Evolutionary conservation across 2,329 filamentous ascomycete genomes (phyloP).

Genomic region (Teratosphaeria zuluensis): DNA sequence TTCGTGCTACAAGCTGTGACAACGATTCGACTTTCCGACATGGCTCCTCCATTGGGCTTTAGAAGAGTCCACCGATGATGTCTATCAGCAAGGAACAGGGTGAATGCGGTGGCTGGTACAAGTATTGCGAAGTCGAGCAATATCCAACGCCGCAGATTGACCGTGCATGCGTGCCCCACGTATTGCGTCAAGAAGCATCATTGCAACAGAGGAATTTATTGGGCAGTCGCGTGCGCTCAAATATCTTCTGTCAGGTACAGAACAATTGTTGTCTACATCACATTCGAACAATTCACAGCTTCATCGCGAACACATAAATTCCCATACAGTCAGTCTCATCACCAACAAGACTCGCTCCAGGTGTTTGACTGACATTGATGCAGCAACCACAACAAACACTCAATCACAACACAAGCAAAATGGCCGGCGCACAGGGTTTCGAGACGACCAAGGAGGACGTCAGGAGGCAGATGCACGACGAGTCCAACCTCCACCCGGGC

Average conservation of each 20-base stretch:
- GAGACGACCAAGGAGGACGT: slow-evolving; percentile 6
- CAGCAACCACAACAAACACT: not conserved
- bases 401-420: not conserved
- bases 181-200: not conserved
- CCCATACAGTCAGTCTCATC: not conserved
- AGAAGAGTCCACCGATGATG: not conserved
- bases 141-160: not conserved
- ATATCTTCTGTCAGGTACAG: not conserved
- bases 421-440: slow-evolving; percentile 1
- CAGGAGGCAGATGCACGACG: slow-evolving; percentile 1
- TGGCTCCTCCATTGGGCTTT: not conserved
- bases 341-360: not conserved
- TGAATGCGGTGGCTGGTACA: not conserved
- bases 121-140: not conserved
- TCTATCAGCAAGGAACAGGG: not conserved
- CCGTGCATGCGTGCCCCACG: not conserved
- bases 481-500: slow-evolving; percentile 1
- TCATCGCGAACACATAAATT: not conserved
- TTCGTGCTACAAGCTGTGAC: not conserved
- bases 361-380: not conserved
- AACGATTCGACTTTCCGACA: not conserved
- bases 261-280: not conserved
- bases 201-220: not conserved
- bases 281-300: not conserved
- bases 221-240: not conserved